A percentile compares a stretch with the other conserved stretches of the same genome.
phyloP scores from a whole-genome alignment of 2,329 filamentous ascomycete species.

The Fusarium lyarnte region DNA sequence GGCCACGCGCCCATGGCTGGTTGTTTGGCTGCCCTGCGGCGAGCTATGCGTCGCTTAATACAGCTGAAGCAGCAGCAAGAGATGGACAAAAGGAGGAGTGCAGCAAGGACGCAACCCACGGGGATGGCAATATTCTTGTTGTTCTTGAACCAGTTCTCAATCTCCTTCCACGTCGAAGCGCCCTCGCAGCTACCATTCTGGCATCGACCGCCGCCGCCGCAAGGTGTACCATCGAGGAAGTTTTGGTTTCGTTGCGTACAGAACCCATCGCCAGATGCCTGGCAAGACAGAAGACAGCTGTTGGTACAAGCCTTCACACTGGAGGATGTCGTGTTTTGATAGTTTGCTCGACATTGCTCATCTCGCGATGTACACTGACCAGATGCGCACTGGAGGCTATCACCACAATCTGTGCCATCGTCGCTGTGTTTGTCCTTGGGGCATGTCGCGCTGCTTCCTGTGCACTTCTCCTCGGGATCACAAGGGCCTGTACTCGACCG shows the following conservation, averaged over 20 bases:
- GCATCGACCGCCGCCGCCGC: conserved; percentile 82
- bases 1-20: conserved; percentile 43
- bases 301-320: conserved; percentile 77
- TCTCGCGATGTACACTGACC: conserved; percentile 95
- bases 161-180: conserved; percentile 73
- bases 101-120: conserved; percentile 75
- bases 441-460: conserved; percentile 76
- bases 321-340: conserved; percentile 78
- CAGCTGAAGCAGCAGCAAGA: conserved; percentile 71
- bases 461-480: conserved; percentile 86
- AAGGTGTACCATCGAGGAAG: conserved; percentile 91
- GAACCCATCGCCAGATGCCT: conserved; percentile 73
- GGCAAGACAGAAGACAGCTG: conserved; percentile 81
- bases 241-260: conserved; percentile 87
- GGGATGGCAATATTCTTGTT: conserved; percentile 88
- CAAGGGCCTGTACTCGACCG: conserved; percentile 81
- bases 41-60: conserved; percentile 41
- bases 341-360: conserved; percentile 85
- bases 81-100: conserved; percentile 75
- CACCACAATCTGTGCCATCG: conserved; percentile 78
- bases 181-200: conserved; percentile 81
- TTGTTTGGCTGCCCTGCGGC: conserved; percentile 40
- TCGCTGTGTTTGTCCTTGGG: conserved; percentile 75
- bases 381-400: conserved; percentile 80
- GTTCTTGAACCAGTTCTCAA: conserved; percentile 77